These are phyloP conservation scores for Starmerella cellae DNA, from an alignment of 805 yeast species.

Conservation along the genomic window DNA sequence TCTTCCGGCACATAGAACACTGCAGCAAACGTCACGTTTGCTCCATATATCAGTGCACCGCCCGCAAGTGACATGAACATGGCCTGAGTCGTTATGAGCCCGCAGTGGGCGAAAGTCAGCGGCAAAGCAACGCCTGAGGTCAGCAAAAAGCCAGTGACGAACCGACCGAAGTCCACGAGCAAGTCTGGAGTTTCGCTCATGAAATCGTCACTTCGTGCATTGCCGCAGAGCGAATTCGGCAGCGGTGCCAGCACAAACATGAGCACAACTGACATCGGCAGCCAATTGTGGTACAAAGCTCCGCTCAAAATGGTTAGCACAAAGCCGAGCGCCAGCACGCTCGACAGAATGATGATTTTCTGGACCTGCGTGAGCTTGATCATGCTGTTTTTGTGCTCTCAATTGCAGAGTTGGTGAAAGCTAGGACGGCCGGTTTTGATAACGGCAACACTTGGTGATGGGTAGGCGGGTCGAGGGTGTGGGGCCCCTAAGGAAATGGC, in stretches of 20 bases:
- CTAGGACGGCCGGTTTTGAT: no score
- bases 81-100: conserved; percentile 56
- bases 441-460: no score
- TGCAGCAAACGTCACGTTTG: conserved; percentile 69
- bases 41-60: conserved; percentile 68
- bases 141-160: conserved; percentile 61
- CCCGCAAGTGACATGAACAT: conserved; percentile 67
- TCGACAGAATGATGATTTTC: conserved; percentile 61
- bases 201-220: conserved; percentile 44
- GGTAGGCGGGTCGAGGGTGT: no score
- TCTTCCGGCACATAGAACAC: conserved; percentile 52
- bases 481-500: no score
- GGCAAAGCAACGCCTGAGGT: conserved; percentile 69
- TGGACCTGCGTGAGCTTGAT: conserved; percentile 45
- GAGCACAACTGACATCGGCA: conserved; percentile 64
- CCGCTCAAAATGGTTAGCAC: conserved; percentile 77
- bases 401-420: no score
- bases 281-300: conserved; percentile 80
- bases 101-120: conserved; percentile 59
- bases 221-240: conserved; percentile 49
- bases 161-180: conserved; percentile 67
- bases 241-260: conserved; percentile 57
- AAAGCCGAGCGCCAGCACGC: conserved; percentile 78
- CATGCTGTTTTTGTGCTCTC: no score
- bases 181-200: conserved; percentile 40